Base-by-base conservation (phyloP, 2,329 filamentous ascomycete genomes). In the Trichothecium sympodiale region DNA sequence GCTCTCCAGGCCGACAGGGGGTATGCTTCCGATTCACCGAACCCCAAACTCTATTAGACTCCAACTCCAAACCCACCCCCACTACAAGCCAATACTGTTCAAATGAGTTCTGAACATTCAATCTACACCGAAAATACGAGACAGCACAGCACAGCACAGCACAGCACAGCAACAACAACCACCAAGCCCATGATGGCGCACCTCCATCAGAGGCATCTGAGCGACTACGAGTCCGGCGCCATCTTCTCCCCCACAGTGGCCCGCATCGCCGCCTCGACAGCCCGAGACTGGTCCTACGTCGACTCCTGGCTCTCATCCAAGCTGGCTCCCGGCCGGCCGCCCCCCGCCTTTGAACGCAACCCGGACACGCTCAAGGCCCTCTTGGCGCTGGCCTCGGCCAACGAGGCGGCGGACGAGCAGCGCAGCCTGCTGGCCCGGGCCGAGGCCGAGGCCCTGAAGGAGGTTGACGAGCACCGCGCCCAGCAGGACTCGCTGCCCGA, bases 221-320 rank as follows among this genome's bases (percentile, higher is more conserved):
- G 31, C 25, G 13, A 28, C 12, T 31, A 36, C 16, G 51, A 52
- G 16, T 54, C 58, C 30, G 52, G 69, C 10, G 73, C 75, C 41
- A 77, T 82, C 38, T 82, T 81, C 59, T 81, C 77, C 4, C 77
- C 77, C 10, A 78, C 75, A 0, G 62, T 78, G 23, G 76, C 77
- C 35, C 80, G 85, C 40, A 79, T 83, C 41, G 83, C 85, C 46
- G 82, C 83, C 42, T 82, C 83, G 10, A 78, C 83, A 43, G 83
- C 86, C 32, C 88, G 89, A 53, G 88, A 95, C 59, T 96, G 89
- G 89, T 80, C 78, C 37, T 86, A 83, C 45, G 73, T 95, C 46
- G 86, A 93, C 58, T 66, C 67, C 47, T 96, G 89, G 88, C 74
- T 95, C 9, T 66, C 69, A 31, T 69, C 73, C 40, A 83, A 83